Evolutionary conservation across 345 rosid species (phyloP).

Genomic region (Crucihimalaya himalaica): DNA sequence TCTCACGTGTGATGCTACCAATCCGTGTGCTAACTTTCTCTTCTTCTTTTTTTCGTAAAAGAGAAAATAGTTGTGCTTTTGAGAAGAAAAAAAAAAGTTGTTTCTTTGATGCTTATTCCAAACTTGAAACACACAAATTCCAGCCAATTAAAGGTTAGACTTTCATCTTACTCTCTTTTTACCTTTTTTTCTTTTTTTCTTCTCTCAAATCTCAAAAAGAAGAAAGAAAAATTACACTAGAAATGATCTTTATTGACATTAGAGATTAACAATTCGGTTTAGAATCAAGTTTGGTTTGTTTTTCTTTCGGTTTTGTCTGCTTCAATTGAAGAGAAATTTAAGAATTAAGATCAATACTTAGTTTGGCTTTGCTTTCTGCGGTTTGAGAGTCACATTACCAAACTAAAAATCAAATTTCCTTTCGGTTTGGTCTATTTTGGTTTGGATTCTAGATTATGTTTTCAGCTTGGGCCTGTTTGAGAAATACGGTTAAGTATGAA

Average conservation of each 20-base stretch:
- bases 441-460: conserved; percentile 6
- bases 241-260: neutral
- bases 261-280: neutral
- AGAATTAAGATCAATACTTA: conserved; percentile 3
- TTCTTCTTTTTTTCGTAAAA: conserved; percentile 2
- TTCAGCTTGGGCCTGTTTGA: conserved; percentile 16
- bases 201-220: conserved; percentile 8
- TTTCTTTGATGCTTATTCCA: conserved; percentile 40
- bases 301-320: neutral
- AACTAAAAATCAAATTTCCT: neutral
- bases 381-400: neutral
- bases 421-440: conserved; percentile 1
- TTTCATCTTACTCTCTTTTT: conserved; percentile 28
- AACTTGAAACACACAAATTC: conserved; percentile 41
- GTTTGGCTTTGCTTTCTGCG: neutral
- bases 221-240: conserved; percentile 1
- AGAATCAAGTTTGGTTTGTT: conserved; percentile 10
- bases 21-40: conserved; percentile 40
- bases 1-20: conserved; percentile 42
- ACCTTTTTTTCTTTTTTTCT: neutral
- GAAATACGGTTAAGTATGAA: neutral
- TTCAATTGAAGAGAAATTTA: neutral
- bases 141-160: conserved; percentile 33
- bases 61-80: conserved; percentile 33
- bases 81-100: conserved; percentile 23